A percentile compares a stretch with the other conserved stretches of the same genome.
phyloP scores from a whole-genome alignment of 2,329 filamentous ascomycete species.

The Aspergillus floridensis region DNA sequence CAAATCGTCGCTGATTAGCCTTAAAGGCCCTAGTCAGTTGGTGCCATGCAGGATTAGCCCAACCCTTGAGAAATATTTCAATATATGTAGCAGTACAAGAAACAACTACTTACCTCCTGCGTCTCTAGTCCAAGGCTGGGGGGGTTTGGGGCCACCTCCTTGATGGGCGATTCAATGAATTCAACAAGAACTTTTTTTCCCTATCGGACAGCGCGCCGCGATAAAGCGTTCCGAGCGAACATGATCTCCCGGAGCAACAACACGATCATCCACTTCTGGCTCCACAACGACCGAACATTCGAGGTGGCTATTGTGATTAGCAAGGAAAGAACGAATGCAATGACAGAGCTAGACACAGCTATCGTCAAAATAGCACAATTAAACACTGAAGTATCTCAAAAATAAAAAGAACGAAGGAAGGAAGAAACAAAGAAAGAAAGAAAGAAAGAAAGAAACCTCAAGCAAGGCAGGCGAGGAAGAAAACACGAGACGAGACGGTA shows the following conservation, averaged over 20 bases:
- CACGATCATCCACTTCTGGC: neutral
- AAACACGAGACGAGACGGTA: neutral
- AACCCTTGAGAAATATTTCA: neutral
- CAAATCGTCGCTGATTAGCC: neutral
- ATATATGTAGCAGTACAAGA: neutral
- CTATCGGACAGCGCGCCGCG: conserved; percentile 1
- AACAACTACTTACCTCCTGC: neutral
- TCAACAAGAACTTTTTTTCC: conserved; percentile 9
- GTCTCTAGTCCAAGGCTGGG: neutral
- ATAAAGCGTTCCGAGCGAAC: conserved; percentile 3
- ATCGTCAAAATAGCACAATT: neutral
- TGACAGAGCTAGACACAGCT: neutral
- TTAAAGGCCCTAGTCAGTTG: neutral
- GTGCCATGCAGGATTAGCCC: neutral
- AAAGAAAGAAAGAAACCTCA: neutral
- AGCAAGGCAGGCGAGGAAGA: neutral
- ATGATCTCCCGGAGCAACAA: conserved; percentile 10
- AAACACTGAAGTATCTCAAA: neutral
- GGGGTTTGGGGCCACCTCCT: neutral
- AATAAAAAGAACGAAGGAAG: no score
- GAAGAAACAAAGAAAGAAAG: neutral
- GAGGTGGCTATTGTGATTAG: neutral
- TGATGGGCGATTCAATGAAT: neutral
- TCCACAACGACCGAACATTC: neutral
- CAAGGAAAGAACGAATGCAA: neutral